Evolutionary conservation across 192 early-diverging fungal genomes (phyloP).

Genomic region (Oehlia diaphana): DNA sequence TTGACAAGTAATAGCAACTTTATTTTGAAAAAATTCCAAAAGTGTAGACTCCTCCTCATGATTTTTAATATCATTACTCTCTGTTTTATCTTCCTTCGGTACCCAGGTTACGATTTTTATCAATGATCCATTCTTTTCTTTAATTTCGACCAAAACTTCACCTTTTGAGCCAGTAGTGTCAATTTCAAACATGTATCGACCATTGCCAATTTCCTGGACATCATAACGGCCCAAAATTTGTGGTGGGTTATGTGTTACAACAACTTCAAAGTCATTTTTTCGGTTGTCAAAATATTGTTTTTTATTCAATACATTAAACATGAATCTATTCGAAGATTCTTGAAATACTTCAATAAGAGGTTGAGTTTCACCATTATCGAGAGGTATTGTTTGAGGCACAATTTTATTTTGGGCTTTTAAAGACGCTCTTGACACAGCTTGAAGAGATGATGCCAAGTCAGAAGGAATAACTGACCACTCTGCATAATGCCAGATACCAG

Average conservation of each 20-base stretch:
- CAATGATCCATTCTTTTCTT: slow-evolving; percentile 6
- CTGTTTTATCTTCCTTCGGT: neutral
- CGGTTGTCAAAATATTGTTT: neutral
- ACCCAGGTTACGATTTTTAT: neutral
- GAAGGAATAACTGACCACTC: slow-evolving; percentile 23
- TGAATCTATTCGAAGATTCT: neutral
- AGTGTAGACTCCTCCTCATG: neutral
- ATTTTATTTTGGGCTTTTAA: neutral
- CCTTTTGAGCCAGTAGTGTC: slow-evolving; percentile 12
- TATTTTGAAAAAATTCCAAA: neutral
- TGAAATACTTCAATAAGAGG: slow-evolving; percentile 4
- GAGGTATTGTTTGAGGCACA: neutral
- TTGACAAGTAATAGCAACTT: neutral
- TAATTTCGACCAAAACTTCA: slow-evolving; percentile 12
- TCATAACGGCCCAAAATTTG: slow-evolving; percentile 11
- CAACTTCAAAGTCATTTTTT: slow-evolving; percentile 5
- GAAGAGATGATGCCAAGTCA: slow-evolving; percentile 1
- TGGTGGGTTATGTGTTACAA: slow-evolving; percentile 21
- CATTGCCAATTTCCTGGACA: neutral
- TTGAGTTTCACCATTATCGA: neutral
- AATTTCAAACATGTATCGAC: slow-evolving; percentile 20
- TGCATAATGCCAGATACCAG: slow-evolving; percentile 3
- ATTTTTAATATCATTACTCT: neutral
- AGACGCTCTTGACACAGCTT: slow-evolving; percentile 15
- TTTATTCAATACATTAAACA: slow-evolving; percentile 7